Conservation (phyloP, 108 stramenopile species). For the Cyclotella atomus region DNA sequence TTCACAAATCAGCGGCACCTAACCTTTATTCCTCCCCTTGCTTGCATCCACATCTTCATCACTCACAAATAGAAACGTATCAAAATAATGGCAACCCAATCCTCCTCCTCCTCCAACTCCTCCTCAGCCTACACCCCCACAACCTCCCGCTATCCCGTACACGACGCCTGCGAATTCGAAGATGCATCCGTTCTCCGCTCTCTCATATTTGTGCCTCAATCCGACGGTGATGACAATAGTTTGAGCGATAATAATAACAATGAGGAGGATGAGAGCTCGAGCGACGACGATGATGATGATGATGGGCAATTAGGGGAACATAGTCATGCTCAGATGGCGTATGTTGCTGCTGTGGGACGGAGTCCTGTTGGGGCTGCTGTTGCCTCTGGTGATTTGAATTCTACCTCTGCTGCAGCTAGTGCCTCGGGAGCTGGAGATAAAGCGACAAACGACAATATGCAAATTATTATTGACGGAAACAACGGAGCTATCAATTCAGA, state of each 20-base stretch:
- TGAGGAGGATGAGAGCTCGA: constrained; percentile 12
- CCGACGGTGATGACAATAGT: constrained; percentile 27
- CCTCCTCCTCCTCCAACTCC: no score
- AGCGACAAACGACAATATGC: neutral
- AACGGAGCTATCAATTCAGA: neutral
- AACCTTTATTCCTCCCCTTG: neutral
- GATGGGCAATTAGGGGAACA: no score
- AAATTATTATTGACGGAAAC: constrained; percentile 8
- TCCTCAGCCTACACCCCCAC: constrained; percentile 50
- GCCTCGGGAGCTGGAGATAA: neutral
- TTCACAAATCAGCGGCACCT: neutral
- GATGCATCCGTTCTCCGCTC: constrained; percentile 65
- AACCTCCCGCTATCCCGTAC: constrained; percentile 76
- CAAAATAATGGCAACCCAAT: no score
- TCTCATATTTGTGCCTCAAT: constrained; percentile 50
- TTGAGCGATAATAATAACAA: neutral
- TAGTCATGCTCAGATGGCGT: constrained; percentile 14
- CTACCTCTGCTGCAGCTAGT: neutral
- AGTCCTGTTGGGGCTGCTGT: constrained; percentile 42
- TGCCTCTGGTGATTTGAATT: neutral
- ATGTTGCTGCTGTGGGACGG: constrained; percentile 77
- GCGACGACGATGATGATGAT: no score
- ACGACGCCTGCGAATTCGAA: constrained; percentile 87
- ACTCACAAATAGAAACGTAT: neutral
- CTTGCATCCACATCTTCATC: neutral